Evolutionary conservation across 169 alveolate species (phyloP), one percentile per base, ranked within the genome.

Genomic region (Besnoitia besnoiti): DNA sequence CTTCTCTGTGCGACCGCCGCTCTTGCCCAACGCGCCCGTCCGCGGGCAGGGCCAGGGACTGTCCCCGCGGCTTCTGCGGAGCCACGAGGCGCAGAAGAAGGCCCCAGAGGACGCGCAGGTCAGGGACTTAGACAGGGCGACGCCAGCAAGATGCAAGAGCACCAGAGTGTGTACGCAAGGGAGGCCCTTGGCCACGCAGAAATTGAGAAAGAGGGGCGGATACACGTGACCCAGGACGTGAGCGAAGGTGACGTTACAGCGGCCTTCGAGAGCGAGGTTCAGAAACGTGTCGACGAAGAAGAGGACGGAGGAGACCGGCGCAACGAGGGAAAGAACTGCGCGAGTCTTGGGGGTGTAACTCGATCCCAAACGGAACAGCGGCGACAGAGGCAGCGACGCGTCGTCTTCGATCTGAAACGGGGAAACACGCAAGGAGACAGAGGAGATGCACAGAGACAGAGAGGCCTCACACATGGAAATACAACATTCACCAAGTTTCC

Each of bases 401-500:
- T 73, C 82, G 19, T 73, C 82, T 73, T 73, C 30, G 46, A 73
- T 19, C 82, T 73, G 82, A 73, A n/a, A 37, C 14, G 82, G 46
- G 24, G n/a, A 8, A 62, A 12, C 44, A 27, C 7, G 19, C 8
- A 10, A 49, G 59, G 59, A 49, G 16, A 49, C 7, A 10, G 24
- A 49, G 59, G n/a, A 16, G 24, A 49, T 16, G 16, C 59, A 49
- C 59, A 49, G 7, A 49, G 59, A 55, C 67, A 1, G 67, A 5
- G 67, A 55, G n/a, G n/a, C n/a, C n/a, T n/a, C n/a, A n/a, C n/a
- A n/a, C n/a, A n/a, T n/a, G n/a, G n/a, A n/a, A n/a, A n/a, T n/a
- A n/a, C n/a, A n/a, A n/a, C n/a, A n/a, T n/a, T n/a, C n/a, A n/a
- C n/a, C n/a, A n/a, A n/a, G n/a, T n/a, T n/a, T n/a, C n/a, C n/a